Evolutionary conservation across 129 eudicot species (phyloP).

Genomic region (Solidago caesia): DNA sequence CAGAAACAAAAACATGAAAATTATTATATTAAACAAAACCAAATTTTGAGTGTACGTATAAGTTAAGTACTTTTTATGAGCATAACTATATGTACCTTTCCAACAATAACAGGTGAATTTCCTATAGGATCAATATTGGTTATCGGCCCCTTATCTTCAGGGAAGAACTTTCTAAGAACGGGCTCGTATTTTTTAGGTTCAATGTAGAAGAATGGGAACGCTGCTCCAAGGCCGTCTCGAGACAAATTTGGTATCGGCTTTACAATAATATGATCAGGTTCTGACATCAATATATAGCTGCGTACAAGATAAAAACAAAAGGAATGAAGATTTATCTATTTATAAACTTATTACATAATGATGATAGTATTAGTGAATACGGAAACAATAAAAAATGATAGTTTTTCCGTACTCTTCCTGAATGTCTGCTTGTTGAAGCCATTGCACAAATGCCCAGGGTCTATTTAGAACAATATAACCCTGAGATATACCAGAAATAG

Average conservation of each 20-base stretch:
- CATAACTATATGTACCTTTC: conserved; percentile 52
- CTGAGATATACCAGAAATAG: conserved; percentile 41
- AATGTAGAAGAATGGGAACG: conserved; percentile 94
- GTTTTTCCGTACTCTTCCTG: conserved; percentile 84
- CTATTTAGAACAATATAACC: conserved; percentile 97
- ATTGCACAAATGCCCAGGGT: conserved; percentile 99
- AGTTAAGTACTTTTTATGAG: neutral
- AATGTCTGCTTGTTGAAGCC: conserved; percentile 91
- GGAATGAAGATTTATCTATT: neutral
- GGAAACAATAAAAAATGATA: neutral
- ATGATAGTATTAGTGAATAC: neutral
- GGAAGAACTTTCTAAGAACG: conserved; percentile 76
- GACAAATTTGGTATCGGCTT: conserved; percentile 98
- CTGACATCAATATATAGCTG: conserved; percentile 98
- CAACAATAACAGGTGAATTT: conserved; percentile 95
- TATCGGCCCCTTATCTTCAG: conserved; percentile 85
- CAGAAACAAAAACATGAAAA: conserved; percentile 6
- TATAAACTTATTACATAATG: neutral
- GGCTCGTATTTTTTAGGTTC: conserved; percentile 89
- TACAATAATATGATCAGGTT: conserved; percentile 93
- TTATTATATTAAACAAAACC: neutral
- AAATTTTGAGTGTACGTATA: neutral
- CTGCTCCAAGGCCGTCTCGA: conserved; percentile 84
- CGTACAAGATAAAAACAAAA: conserved; percentile 21
- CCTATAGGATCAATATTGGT: conserved; percentile 96